Percentiles rank a stretch among this genome's conserved stretches.
Evolutionary conservation across 176 grass and related monocot genomes (phyloP).

Genomic region (Triticum turgidum): DNA sequence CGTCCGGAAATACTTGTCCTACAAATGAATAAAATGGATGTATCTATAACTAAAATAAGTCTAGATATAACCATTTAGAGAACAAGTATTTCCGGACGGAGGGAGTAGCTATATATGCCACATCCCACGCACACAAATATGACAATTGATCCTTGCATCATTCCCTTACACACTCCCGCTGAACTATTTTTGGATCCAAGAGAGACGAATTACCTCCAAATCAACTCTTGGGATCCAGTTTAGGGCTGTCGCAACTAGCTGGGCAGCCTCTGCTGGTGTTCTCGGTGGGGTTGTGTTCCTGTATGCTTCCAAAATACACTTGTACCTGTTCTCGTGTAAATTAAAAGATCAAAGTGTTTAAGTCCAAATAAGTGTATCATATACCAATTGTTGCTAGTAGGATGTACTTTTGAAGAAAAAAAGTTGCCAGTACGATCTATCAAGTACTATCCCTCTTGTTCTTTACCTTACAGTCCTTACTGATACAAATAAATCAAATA

Average conservation of each 20-base stretch:
- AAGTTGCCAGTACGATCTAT: background rate
- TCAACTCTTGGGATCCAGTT: conserved; percentile 12
- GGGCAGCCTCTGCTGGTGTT: conserved; percentile 28
- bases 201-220: conserved; percentile 19
- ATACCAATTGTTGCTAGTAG: background rate
- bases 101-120: background rate
- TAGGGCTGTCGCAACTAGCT: conserved; percentile 24
- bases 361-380: background rate
- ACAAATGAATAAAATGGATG: too few species aligned
- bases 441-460: background rate
- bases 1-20: too few species aligned
- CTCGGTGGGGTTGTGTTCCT: conserved; percentile 8
- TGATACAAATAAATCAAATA: background rate
- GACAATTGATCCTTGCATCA: background rate
- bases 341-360: background rate
- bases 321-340: conserved; percentile 17
- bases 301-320: conserved; percentile 20
- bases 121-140: background rate
- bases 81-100: too few species aligned
- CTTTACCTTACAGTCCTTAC: background rate
- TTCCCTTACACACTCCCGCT: background rate
- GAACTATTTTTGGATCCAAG: background rate
- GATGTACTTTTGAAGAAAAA: background rate
- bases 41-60: too few species aligned
- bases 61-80: too few species aligned